A percentile compares a stretch with the other conserved stretches of the same genome.
phyloP scores from a whole-genome alignment of 805 yeast genomes.

The Yarrowia sp. region DNA sequence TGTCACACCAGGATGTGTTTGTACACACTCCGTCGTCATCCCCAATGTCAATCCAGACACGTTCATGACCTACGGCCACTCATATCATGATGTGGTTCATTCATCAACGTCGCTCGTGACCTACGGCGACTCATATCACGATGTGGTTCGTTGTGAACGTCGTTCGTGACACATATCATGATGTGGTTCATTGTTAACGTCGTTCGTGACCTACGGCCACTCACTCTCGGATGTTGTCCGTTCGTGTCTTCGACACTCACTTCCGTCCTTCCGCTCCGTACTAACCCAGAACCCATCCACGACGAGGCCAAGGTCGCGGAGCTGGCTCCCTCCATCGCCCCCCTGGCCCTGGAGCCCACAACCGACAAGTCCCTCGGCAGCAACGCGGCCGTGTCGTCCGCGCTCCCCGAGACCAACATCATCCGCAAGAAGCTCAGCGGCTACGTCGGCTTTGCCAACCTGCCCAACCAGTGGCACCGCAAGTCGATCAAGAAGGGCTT shows the following conservation, averaged over 20 bases:
- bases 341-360: conserved; percentile 25
- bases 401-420: conserved; percentile 31
- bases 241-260: not conserved
- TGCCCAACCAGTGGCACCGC: conserved; percentile 99
- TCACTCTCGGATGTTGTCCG: too few relatives aligned
- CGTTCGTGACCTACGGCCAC: too few relatives aligned
- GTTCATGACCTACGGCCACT: too few relatives aligned
- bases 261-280: not conserved
- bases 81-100: too few relatives aligned
- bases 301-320: conserved; percentile 26
- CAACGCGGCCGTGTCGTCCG: conserved; percentile 24
- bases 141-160: too few relatives aligned
- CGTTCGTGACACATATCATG: too few relatives aligned
- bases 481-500: conserved; percentile 88
- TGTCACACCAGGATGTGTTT: too few relatives aligned
- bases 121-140: too few relatives aligned
- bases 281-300: conserved; percentile 25
- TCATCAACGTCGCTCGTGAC: too few relatives aligned
- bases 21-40: too few relatives aligned
- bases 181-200: too few relatives aligned
- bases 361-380: conserved; percentile 27
- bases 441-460: conserved; percentile 94
- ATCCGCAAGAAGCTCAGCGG: conserved; percentile 69
- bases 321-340: conserved; percentile 26
- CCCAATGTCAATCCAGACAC: too few relatives aligned